These are phyloP conservation scores for Nothomitra cinnamomea DNA, from an alignment of 2,329 filamentous ascomycete species.

Conservation along the genomic window DNA sequence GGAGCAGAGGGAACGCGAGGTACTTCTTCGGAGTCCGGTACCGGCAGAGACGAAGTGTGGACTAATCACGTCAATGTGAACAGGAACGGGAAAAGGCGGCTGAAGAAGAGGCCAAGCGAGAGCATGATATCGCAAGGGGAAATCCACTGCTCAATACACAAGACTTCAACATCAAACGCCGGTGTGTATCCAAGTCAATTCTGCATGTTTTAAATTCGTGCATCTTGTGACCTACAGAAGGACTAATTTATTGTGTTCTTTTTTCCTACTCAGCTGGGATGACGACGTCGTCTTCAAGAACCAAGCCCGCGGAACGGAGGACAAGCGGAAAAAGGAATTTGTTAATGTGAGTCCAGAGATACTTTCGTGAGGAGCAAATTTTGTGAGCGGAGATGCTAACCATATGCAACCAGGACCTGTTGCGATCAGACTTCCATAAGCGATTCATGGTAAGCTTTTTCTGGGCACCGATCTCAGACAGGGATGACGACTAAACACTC, in stretches of 20 bases:
- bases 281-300: constrained; percentile 99
- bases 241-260: constrained; percentile 5
- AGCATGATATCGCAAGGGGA: constrained; percentile 76
- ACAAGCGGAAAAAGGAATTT: constrained; percentile 86
- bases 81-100: constrained; percentile 66
- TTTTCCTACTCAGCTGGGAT: constrained; percentile 50
- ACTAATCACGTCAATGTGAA: not conserved
- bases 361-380: constrained; percentile 4
- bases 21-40: constrained; percentile 15
- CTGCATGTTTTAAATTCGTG: not conserved
- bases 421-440: constrained; percentile 94
- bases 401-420: constrained; percentile 42
- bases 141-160: constrained; percentile 80
- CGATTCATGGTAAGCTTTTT: constrained; percentile 60
- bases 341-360: constrained; percentile 54
- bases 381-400: constrained; percentile 14
- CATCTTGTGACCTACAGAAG: not conserved
- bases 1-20: constrained; percentile 62
- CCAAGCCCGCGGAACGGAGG: constrained; percentile 85
- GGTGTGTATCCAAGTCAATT: constrained; percentile 23
- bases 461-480: not conserved
- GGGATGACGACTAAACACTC: not conserved
- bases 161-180: constrained; percentile 78
- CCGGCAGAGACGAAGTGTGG: not conserved
- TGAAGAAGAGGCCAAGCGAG: constrained; percentile 65